Evolutionary conservation across 169 alveolate species (phyloP).

Genomic region (Miamiensis avidus): DNA sequence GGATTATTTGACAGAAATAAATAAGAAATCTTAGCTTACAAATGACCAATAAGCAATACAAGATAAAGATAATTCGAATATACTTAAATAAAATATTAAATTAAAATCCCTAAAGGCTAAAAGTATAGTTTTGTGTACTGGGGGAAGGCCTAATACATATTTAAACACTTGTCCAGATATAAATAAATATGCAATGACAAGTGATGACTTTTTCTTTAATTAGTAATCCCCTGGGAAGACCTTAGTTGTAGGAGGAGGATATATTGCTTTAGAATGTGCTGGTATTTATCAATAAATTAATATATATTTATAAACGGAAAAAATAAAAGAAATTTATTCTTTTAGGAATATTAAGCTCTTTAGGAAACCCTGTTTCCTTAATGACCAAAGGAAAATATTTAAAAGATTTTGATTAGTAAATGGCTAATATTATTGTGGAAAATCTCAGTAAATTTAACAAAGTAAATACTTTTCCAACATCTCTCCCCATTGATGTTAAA

Average conservation of each 20-base stretch:
- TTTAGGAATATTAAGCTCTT: not conserved
- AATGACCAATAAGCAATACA: conserved; percentile 31
- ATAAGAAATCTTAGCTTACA: conserved; percentile 33
- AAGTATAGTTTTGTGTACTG: conserved; percentile 85
- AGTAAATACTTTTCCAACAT: not conserved
- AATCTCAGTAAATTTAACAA: not conserved
- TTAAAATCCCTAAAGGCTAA: conserved; percentile 62
- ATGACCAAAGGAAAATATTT: not conserved
- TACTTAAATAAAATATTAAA: conserved; percentile 8
- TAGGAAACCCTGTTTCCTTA: conserved; percentile 40
- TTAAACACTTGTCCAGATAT: conserved; percentile 78
- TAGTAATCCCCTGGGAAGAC: conserved; percentile 89
- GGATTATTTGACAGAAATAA: conserved; percentile 7
- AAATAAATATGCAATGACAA: conserved; percentile 76
- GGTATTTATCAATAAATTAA: conserved; percentile 88
- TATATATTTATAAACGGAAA: conserved; percentile 85
- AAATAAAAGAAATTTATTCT: conserved; percentile 2
- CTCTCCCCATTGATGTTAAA: not conserved
- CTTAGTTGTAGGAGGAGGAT: conserved; percentile 95
- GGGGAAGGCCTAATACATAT: conserved; percentile 79
- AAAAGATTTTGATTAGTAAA: not conserved
- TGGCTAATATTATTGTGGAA: not conserved
- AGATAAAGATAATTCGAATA: conserved; percentile 21
- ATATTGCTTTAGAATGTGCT: conserved; percentile 94
- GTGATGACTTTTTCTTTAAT: conserved; percentile 92